Base-by-base conservation (phyloP, 306 rosid genomes). In the Quercus parvula region DNA sequence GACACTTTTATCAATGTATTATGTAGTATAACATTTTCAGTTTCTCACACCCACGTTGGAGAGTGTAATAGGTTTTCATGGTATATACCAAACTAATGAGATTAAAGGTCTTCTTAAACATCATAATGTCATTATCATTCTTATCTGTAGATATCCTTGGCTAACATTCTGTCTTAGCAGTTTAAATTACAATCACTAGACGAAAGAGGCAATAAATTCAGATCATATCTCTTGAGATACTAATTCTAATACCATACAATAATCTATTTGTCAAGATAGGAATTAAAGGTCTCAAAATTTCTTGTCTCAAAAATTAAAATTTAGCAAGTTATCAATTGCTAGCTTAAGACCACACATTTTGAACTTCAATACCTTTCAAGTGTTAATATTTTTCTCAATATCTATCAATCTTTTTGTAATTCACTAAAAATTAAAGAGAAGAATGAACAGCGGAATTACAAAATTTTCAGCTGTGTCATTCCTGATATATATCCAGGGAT, bases 401-500 rank as follows among this genome's bases (percentile, higher is more conserved):
- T 0, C 0, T 57, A 10, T 57, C 8, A 57, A 57, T 57, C 4
- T 19, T 24, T 22, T 19, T 57, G 63, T 8, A 57, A 8, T 57
- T n/a, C 13, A 2, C 2, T 9, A 64, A 64, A 75, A 55, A 58
- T 62, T 57, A 57, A 28, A 54, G 15, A 22, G 70, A 38, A 57
- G 12, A 18, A 57, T 49, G 54, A 31, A 49, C 8, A 14, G 68
- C 19, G 41, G 5, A 14, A 56, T 77, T 78, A 78, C 79, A 83
- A 67, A 30, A 12, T 31, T 49, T 66, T 46, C 27, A 83, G 61
- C 4, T 4, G 0, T 18, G 71, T 28, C 79, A 74, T 25, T 27
- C 15, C 20, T 19, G 76, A 56, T 57, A 83, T 49, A 61, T 79
- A 63, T 59, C 1, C 1, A 35, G 80, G 79, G n/a, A 83, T 83